A percentile compares a stretch with the other conserved stretches of the same genome.
Conservation (phyloP, 768 basidiomycete species). For the Tephrocybe sp. region DNA sequence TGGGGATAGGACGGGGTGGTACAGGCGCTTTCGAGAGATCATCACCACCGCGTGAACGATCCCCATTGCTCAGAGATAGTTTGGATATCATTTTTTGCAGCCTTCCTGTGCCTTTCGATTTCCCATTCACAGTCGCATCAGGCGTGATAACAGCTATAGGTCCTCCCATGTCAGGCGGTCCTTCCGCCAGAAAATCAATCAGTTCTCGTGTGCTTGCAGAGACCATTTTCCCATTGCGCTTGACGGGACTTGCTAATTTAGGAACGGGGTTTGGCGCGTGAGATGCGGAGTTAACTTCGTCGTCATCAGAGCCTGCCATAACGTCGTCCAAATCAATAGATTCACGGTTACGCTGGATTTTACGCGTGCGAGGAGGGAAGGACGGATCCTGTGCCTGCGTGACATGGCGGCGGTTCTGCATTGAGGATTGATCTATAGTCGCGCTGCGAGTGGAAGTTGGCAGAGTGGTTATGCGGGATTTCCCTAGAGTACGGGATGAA, state of each 20-base stretch:
- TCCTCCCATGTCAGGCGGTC: constrained; percentile 54
- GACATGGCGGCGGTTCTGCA: constrained; percentile 24
- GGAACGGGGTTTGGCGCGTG: constrained; percentile 18
- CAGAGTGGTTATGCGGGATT: constrained; percentile 26
- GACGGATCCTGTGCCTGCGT: constrained; percentile 27
- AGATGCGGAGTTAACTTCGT: constrained; percentile 27
- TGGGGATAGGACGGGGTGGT: constrained; percentile 18
- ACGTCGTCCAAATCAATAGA: constrained; percentile 75
- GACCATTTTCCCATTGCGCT: constrained; percentile 24
- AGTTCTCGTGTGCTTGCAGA: constrained; percentile 50
- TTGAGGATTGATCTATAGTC: constrained; percentile 21
- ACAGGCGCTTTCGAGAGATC: constrained; percentile 8
- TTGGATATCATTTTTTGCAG: constrained; percentile 84
- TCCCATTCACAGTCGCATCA: constrained; percentile 31
- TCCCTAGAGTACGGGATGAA: constrained; percentile 23
- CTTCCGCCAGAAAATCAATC: constrained; percentile 54
- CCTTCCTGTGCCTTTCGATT: constrained; percentile 55
- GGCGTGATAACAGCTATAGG: constrained; percentile 46
- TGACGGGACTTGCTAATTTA: constrained; percentile 17
- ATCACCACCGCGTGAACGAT: constrained; percentile 29
- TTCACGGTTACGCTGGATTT: constrained; percentile 55
- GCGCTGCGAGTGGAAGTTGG: constrained; percentile 28
- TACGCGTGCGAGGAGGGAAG: constrained; percentile 49
- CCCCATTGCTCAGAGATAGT: constrained; percentile 50
- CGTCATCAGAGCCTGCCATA: constrained; percentile 68